Base-by-base conservation (phyloP, 2,329 filamentous ascomycete species). In the Colletotrichum godetiae region DNA sequence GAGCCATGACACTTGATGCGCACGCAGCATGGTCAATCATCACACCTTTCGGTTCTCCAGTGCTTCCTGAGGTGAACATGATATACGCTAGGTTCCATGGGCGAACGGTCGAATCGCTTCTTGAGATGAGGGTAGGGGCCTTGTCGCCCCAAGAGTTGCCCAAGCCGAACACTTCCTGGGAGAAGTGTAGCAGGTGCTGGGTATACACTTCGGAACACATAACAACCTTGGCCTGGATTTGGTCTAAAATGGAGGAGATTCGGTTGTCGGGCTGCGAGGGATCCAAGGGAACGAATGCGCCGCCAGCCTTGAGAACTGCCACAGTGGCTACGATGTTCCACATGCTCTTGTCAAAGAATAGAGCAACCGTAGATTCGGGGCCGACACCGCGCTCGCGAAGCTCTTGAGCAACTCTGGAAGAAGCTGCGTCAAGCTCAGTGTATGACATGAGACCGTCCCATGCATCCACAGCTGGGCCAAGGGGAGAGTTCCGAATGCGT, bases 271-370 rank as follows among this genome's bases (percentile, higher is more conserved):
- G 78, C 42, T 78, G 74, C 12, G 76, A 73, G 42, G 73, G 53
- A 13, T 74, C 73, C 35, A 74, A 19, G 19, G 68, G 64, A n/a
- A 74, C 65, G 31, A 74, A 74, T 10, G 73, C 65, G 5, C 64
- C 69, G 10, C 69, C 70, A 8, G 73, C 55, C 52, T 73, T 73
- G 11, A 73, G 53, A 27, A 74, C 68, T 10, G 59, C 69, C 37
- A 81, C 49, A 33, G 78, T 78, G 0, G 76, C 75, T 1, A 80
- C 75, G 3, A 76, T 70, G n/a, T 76, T 76, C 76, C 75, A 77
- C 5, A 59, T 56, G 15, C 78, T 79, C 66, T 80, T 81, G n/a
- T 79, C 77, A 19, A 81, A 78, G 24, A 76, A 76, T 1, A 80
- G 70, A 5, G 78, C 78, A 24, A 80, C 67, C 6, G 60, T 42